phyloP scores from a whole-genome alignment of 805 yeast species.

The Grigorovia humatica region DNA sequence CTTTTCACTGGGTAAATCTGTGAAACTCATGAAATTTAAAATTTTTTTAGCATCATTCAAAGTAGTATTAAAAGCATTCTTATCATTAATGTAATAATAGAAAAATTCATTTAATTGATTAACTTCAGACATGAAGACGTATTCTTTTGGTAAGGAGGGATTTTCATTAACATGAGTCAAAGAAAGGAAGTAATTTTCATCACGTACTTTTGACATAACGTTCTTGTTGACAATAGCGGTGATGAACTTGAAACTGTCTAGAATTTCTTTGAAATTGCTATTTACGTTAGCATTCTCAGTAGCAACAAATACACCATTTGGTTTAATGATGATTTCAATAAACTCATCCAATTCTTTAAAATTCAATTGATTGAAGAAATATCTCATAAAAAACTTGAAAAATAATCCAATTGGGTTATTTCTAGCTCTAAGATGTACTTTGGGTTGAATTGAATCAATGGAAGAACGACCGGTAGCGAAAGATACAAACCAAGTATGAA shows the following conservation, averaged over 20 bases:
- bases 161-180: slow-evolving; percentile 76
- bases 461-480: slow-evolving; percentile 87
- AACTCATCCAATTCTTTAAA: slow-evolving; percentile 44
- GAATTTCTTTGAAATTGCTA: slow-evolving; percentile 34
- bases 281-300: slow-evolving; percentile 20
- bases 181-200: slow-evolving; percentile 68
- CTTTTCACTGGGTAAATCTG: slow-evolving; percentile 71
- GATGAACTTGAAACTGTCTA: slow-evolving; percentile 47
- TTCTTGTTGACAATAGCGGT: slow-evolving; percentile 79
- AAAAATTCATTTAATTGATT: slow-evolving; percentile 67
- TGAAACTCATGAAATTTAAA: slow-evolving; percentile 62
- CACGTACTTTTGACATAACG: slow-evolving; percentile 68
- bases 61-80: slow-evolving; percentile 27
- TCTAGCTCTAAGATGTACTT: slow-evolving; percentile 62
- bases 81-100: slow-evolving; percentile 3
- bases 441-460: slow-evolving; percentile 51
- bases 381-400: slow-evolving; percentile 51
- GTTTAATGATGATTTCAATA: slow-evolving; percentile 48
- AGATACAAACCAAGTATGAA: slow-evolving; percentile 34
- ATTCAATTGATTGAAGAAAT: slow-evolving; percentile 45
- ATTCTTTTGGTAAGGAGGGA: slow-evolving; percentile 55
- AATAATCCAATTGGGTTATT: slow-evolving; percentile 63
- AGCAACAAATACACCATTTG: slow-evolving; percentile 29
- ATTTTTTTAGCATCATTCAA: slow-evolving; percentile 34
- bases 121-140: slow-evolving; percentile 83